Evolutionary conservation across 163 green algal genomes (phyloP).

Genomic region (Scenedesmus sp.): DNA sequence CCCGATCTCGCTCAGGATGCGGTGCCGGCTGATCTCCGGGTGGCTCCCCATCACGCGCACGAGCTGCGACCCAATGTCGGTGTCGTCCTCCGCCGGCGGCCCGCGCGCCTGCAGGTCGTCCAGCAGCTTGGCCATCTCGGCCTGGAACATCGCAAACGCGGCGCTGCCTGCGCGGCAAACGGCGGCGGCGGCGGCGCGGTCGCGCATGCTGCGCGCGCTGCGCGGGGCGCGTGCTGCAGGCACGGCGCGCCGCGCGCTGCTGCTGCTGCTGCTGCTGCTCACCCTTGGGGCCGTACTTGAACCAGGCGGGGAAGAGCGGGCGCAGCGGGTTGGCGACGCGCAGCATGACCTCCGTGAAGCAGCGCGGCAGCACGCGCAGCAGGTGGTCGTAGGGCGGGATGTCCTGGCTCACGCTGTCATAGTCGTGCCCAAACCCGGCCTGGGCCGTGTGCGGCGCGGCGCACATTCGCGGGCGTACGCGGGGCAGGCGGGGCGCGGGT

Average conservation of each 20-base stretch:
- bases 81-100: constrained; percentile 32
- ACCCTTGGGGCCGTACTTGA: constrained; percentile 58
- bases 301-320: constrained; percentile 38
- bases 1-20: constrained; percentile 67
- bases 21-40: constrained; percentile 53
- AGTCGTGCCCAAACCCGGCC: constrained; percentile 66
- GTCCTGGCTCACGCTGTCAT: constrained; percentile 52
- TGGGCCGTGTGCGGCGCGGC: too few species aligned
- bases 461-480: too few species aligned
- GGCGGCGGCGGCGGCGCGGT: not conserved
- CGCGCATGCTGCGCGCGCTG: not conserved
- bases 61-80: constrained; percentile 52
- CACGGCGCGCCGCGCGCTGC: not conserved
- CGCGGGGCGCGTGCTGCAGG: not conserved
- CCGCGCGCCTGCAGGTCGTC: constrained; percentile 50
- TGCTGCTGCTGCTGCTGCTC: too few species aligned
- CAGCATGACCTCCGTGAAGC: constrained; percentile 71
- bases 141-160: constrained; percentile 61
- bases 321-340: constrained; percentile 62
- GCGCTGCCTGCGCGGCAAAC: constrained; percentile 25
- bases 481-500: not conserved
- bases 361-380: constrained; percentile 64
- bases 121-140: constrained; percentile 61
- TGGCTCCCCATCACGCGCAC: constrained; percentile 31
- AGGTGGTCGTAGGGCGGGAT: constrained; percentile 51